Conservation (phyloP, 2,329 filamentous ascomycete species). For the Fusarium graminum region DNA sequence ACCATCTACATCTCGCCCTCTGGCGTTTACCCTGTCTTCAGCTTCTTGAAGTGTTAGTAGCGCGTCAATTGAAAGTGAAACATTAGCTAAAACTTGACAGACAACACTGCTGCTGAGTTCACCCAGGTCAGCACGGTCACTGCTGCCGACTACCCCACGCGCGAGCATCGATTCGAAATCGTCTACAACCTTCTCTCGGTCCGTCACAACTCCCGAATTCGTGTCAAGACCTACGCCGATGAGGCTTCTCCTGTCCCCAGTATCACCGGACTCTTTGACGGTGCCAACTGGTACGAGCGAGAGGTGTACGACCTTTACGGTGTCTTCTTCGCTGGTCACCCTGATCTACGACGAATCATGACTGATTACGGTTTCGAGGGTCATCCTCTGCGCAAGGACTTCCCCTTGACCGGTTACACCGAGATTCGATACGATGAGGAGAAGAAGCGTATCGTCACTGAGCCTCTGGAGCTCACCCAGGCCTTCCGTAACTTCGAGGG, state of each 20-base stretch:
- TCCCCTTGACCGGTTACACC: slow-evolving; percentile 97
- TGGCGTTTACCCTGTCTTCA: slow-evolving; percentile 90
- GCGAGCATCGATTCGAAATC: slow-evolving; percentile 95
- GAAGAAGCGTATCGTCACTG: slow-evolving; percentile 99
- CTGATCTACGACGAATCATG: slow-evolving; percentile 97
- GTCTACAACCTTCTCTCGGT: slow-evolving; percentile 98
- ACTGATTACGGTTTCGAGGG: slow-evolving; percentile 99
- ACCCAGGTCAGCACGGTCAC: slow-evolving; percentile 94
- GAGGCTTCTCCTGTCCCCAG: slow-evolving; percentile 94
- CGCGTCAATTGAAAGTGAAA: slow-evolving; percentile 6
- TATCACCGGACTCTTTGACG: slow-evolving; percentile 87
- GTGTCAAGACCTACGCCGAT: slow-evolving; percentile 98
- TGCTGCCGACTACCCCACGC: slow-evolving; percentile 94
- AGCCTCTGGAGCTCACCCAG: slow-evolving; percentile 97
- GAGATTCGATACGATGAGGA: slow-evolving; percentile 99
- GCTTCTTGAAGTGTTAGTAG: slow-evolving; percentile 83
- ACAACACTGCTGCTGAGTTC: slow-evolving; percentile 97
- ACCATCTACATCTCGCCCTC: slow-evolving; percentile 91
- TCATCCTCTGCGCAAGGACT: slow-evolving; percentile 96
- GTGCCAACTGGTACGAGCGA: slow-evolving; percentile 98
- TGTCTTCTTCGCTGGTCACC: slow-evolving; percentile 95
- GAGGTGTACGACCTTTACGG: slow-evolving; percentile 98
- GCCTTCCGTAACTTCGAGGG: slow-evolving; percentile 99
- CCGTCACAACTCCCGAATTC: slow-evolving; percentile 94
- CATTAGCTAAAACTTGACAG: slow-evolving; percentile 55